Percentiles rank a stretch among this genome's conserved stretches.
Conservation (phyloP, 2,329 filamentous ascomycete species). For the Ceratocystis albifundus region DNA sequence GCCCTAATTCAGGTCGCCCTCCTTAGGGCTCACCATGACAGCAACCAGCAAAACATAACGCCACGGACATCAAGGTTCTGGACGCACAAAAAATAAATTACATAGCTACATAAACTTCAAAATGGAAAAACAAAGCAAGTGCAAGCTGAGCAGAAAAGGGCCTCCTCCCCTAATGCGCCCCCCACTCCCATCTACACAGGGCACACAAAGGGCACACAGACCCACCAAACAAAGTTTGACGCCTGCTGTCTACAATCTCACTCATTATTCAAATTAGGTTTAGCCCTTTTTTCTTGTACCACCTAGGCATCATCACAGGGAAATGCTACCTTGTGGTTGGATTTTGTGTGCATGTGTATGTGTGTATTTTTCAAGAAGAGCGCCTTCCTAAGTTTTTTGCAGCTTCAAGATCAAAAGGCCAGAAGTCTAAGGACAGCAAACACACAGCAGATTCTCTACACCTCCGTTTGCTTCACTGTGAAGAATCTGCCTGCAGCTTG, state of each 20-base stretch:
- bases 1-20: too few relatives aligned
- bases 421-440: slow-evolving; percentile 2
- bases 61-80: neutral
- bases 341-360: neutral
- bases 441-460: neutral
- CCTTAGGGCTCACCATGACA: too few relatives aligned
- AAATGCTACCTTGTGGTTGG: neutral
- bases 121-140: neutral
- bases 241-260: neutral
- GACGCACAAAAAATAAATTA: neutral
- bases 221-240: slow-evolving; percentile 4
- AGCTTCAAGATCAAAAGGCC: neutral
- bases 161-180: neutral
- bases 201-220: neutral
- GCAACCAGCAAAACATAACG: too few relatives aligned
- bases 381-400: neutral
- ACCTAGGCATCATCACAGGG: neutral
- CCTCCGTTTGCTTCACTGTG: neutral
- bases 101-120: neutral
- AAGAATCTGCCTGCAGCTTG: neutral
- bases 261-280: neutral
- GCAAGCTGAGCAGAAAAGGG: neutral
- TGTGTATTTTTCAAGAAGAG: neutral
- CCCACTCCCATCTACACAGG: neutral
- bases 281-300: neutral